phyloP scores from a whole-genome alignment of 2,329 filamentous ascomycete genomes.

The Cytospora mali region DNA sequence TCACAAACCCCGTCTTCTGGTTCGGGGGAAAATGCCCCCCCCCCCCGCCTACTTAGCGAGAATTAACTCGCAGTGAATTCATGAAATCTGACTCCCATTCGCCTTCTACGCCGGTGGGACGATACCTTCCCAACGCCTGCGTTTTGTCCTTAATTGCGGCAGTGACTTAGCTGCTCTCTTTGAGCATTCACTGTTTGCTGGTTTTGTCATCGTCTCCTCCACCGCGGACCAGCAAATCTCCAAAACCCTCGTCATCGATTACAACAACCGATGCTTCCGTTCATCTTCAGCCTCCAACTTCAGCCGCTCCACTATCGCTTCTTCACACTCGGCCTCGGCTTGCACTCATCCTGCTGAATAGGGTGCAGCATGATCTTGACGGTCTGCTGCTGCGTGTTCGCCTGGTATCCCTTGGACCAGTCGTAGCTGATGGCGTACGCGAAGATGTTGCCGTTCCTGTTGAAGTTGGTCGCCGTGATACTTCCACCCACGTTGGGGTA shows the following conservation, averaged over 20 bases:
- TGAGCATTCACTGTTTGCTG: too few species aligned
- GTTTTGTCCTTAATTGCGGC: background rate
- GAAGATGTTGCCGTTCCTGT: slow-evolving; percentile 79
- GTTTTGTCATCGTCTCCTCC: too few species aligned
- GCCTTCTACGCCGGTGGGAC: background rate
- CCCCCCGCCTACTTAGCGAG: too few species aligned
- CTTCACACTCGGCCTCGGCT: slow-evolving; percentile 61
- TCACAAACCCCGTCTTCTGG: too few species aligned
- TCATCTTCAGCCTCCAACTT: background rate
- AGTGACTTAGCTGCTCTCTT: too few species aligned
- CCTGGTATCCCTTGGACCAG: slow-evolving; percentile 94
- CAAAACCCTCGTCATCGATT: background rate
- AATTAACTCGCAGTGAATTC: background rate
- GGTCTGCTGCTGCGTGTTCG: slow-evolving; percentile 73
- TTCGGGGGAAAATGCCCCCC: too few species aligned
- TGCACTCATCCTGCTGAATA: slow-evolving; percentile 64
- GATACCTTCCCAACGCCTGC: background rate
- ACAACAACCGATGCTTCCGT: background rate
- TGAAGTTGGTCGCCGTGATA: slow-evolving; percentile 92
- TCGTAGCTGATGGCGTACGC: slow-evolving; percentile 94
- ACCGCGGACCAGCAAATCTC: too few species aligned
- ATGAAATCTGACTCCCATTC: background rate
- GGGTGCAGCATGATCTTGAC: slow-evolving; percentile 87
- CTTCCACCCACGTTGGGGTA: slow-evolving; percentile 83
- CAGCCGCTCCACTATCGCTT: slow-evolving; percentile 50